Conservation (phyloP, 2,329 filamentous ascomycete genomes). For the Xylaria arbuscula region DNA sequence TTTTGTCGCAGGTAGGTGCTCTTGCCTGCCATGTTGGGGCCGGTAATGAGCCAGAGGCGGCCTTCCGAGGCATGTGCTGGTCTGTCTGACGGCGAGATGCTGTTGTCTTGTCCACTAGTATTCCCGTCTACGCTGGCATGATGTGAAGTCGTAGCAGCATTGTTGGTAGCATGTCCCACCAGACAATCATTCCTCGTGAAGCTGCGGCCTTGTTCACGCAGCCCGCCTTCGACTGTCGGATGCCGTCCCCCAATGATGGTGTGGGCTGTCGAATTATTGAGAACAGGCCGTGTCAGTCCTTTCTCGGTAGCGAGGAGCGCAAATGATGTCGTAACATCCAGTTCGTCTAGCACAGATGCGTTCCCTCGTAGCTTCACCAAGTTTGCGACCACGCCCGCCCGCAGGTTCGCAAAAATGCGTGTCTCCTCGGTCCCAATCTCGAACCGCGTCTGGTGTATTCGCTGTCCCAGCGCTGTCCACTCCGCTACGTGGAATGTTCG, state of each 20-base stretch:
- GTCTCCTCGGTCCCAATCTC: conserved; percentile 88
- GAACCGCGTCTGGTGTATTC: conserved; percentile 79
- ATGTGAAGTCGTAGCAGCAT: conserved; percentile 58
- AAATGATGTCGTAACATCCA: conserved; percentile 90
- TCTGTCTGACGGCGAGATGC: conserved; percentile 65
- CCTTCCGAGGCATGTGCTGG: conserved; percentile 61
- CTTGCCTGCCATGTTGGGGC: conserved; percentile 99
- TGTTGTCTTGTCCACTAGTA: conserved; percentile 69
- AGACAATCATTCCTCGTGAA: conserved; percentile 91
- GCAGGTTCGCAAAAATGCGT: conserved; percentile 78
- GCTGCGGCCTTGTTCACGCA: conserved; percentile 79
- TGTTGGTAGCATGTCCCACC: conserved; percentile 76
- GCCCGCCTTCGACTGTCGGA: conserved; percentile 87
- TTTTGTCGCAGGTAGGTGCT: conserved; percentile 96
- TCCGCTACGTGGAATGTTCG: conserved; percentile 84
- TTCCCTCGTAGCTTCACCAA: conserved; percentile 89
- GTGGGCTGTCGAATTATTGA: conserved; percentile 70
- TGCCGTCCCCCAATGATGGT: conserved; percentile 88
- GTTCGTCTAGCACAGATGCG: conserved; percentile 89
- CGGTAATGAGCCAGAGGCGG: conserved; percentile 74
- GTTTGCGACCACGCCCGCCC: conserved; percentile 80
- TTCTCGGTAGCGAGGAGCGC: conserved; percentile 82
- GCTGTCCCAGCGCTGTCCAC: conserved; percentile 84
- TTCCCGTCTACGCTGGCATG: neutral
- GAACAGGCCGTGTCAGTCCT: conserved; percentile 75